Evolutionary conservation across 805 yeast genomes (phyloP).

Genomic region (Ogataea siamensis): DNA sequence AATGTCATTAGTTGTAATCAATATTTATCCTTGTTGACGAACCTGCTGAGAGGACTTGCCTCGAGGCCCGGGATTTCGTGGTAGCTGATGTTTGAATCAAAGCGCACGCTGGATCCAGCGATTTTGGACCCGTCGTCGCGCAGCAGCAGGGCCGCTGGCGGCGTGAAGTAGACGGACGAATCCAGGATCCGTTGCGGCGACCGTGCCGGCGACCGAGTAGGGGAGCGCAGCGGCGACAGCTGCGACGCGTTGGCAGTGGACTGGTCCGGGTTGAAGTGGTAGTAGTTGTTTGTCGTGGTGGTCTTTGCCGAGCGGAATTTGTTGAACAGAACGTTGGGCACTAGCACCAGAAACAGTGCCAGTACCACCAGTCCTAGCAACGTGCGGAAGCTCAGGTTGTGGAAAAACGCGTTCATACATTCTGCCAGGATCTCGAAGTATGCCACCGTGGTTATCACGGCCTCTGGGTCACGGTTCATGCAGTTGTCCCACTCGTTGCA

Average conservation of each 20-base stretch:
- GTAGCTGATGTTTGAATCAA: constrained; percentile 32
- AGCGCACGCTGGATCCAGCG: constrained; percentile 27
- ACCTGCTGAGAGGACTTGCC: constrained; percentile 23
- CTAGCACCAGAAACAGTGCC: constrained; percentile 19
- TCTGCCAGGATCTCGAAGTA: constrained; percentile 36
- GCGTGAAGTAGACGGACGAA: constrained; percentile 25
- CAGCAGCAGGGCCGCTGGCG: constrained; percentile 16
- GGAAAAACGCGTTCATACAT: constrained; percentile 35
- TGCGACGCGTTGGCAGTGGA: constrained; percentile 13
- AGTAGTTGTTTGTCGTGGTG: constrained; percentile 28
- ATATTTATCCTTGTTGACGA: constrained; percentile 22
- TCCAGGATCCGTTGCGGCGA: constrained; percentile 21
- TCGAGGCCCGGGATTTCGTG: constrained; percentile 21
- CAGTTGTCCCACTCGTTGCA: constrained; percentile 81
- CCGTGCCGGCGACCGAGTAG: constrained; percentile 17
- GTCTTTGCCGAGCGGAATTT: constrained; percentile 25
- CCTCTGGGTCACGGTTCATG: constrained; percentile 73
- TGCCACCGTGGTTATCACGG: constrained; percentile 33
- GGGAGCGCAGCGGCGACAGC: constrained; percentile 16
- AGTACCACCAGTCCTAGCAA: constrained; percentile 21
- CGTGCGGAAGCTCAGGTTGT: constrained; percentile 28
- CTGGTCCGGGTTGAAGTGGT: constrained; percentile 22
- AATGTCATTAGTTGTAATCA: constrained; percentile 7
- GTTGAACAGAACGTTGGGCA: constrained; percentile 31
- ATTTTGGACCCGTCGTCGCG: constrained; percentile 11